phyloP scores from a whole-genome alignment of 768 basidiomycete genomes.

The Lactarius sanguifluus region DNA sequence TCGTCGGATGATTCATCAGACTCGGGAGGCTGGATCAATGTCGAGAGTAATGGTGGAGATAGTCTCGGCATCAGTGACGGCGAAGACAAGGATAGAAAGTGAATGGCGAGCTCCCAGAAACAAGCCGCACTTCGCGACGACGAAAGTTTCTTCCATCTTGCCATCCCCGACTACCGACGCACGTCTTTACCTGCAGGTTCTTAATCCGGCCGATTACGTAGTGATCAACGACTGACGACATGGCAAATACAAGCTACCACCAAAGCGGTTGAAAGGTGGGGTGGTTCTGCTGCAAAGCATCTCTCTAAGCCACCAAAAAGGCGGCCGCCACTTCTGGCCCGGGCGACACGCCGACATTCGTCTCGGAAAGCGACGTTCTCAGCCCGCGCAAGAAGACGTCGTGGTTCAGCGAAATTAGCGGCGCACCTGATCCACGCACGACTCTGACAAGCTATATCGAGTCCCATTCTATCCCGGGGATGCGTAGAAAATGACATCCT shows the following conservation, averaged over 20 bases:
- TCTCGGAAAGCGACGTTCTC: conserved; percentile 83
- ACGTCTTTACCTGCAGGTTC: conserved; percentile 57
- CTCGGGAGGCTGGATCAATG: conserved; percentile 77
- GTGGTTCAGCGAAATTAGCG: too few relatives aligned
- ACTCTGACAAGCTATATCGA: neutral
- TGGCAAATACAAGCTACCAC: conserved; percentile 75
- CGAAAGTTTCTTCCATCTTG: conserved; percentile 53
- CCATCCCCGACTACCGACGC: conserved; percentile 7
- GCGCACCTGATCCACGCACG: neutral
- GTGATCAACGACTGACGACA: conserved; percentile 66
- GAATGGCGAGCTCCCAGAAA: conserved; percentile 28
- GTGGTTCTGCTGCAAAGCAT: conserved; percentile 74
- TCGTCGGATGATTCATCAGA: conserved; percentile 54
- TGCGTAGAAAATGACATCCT: too few relatives aligned
- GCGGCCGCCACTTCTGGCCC: conserved; percentile 44
- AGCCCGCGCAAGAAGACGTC: too few relatives aligned
- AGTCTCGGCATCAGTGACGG: conserved; percentile 82
- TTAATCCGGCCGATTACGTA: conserved; percentile 58
- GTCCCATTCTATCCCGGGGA: neutral
- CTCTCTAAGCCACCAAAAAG: conserved; percentile 72
- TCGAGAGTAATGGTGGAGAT: conserved; percentile 63
- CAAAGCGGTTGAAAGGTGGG: conserved; percentile 65
- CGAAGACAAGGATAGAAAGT: conserved; percentile 61
- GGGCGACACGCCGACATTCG: conserved; percentile 55
- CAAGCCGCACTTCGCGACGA: conserved; percentile 65